Percentiles rank a stretch among this genome's conserved stretches.
Conservation (phyloP, 345 rosid species). For the Linum trigynum region DNA sequence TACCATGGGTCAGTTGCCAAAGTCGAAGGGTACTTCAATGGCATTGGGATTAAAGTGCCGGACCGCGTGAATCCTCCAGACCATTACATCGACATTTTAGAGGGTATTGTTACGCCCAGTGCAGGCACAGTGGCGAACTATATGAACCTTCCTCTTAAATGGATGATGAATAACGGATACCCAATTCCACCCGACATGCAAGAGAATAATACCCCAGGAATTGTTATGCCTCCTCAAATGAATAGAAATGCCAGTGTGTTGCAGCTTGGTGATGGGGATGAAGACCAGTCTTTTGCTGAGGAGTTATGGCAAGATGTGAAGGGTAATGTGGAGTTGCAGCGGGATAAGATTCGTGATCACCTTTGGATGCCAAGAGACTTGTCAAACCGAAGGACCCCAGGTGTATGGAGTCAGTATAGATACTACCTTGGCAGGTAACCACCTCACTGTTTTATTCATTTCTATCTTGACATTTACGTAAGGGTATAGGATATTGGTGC, state of each 20-base stretch:
- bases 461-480: no score
- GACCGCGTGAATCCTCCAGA: conserved; percentile 95
- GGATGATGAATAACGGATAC: conserved; percentile 89
- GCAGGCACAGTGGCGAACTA: conserved; percentile 34
- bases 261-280: conserved; percentile 18
- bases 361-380: conserved; percentile 55
- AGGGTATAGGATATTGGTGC: no score
- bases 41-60: conserved; percentile 71
- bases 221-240: conserved; percentile 10
- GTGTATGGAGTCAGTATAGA: conserved; percentile 53
- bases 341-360: conserved; percentile 58
- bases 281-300: conserved; percentile 59
- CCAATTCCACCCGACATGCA: conserved; percentile 66
- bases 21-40: conserved; percentile 77
- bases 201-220: conserved; percentile 21
- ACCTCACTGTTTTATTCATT: neutral
- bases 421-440: conserved; percentile 79
- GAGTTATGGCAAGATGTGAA: conserved; percentile 85
- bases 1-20: conserved; percentile 69
- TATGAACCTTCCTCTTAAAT: conserved; percentile 73
- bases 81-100: conserved; percentile 72
- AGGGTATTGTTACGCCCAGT: conserved; percentile 57
- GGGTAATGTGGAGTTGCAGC: conserved; percentile 46
- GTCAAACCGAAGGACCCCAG: conserved; percentile 62
- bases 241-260: conserved; percentile 19